Conservation (phyloP, 192 early-diverging fungal species). For the Coemansia sp. region DNA sequence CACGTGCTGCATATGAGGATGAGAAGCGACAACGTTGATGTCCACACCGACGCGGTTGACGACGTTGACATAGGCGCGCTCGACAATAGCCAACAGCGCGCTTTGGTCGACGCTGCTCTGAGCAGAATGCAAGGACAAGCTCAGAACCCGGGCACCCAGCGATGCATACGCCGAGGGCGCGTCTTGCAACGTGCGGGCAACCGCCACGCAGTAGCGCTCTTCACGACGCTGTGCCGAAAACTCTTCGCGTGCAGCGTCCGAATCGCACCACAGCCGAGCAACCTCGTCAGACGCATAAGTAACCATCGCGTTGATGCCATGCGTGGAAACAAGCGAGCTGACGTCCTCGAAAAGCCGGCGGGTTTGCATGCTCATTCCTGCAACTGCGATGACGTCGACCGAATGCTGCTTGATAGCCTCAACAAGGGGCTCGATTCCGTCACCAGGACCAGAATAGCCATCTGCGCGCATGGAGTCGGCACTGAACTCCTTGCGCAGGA, state of each 20-base stretch:
- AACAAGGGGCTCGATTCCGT: slow-evolving; percentile 53
- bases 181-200: slow-evolving; percentile 84
- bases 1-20: slow-evolving; percentile 65
- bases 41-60: slow-evolving; percentile 85
- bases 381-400: slow-evolving; percentile 80
- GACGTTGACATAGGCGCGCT: slow-evolving; percentile 86
- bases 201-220: slow-evolving; percentile 83
- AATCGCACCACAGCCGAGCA: slow-evolving; percentile 82
- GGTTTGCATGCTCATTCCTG: slow-evolving; percentile 73
- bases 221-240: slow-evolving; percentile 67
- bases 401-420: slow-evolving; percentile 61
- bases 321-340: slow-evolving; percentile 52
- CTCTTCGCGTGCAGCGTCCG: slow-evolving; percentile 66
- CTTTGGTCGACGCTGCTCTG: slow-evolving; percentile 75
- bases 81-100: slow-evolving; percentile 63
- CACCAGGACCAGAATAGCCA: slow-evolving; percentile 10
- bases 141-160: slow-evolving; percentile 61
- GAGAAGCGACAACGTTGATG: slow-evolving; percentile 74
- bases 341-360: slow-evolving; percentile 74
- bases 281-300: slow-evolving; percentile 85
- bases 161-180: slow-evolving; percentile 78
- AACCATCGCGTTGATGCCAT: slow-evolving; percentile 59
- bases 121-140: slow-evolving; percentile 70
- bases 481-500: slow-evolving; percentile 62
- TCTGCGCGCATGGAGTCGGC: slow-evolving; percentile 59